Base-by-base conservation (phyloP, 768 basidiomycete species). In the Favolaschia claudopus region DNA sequence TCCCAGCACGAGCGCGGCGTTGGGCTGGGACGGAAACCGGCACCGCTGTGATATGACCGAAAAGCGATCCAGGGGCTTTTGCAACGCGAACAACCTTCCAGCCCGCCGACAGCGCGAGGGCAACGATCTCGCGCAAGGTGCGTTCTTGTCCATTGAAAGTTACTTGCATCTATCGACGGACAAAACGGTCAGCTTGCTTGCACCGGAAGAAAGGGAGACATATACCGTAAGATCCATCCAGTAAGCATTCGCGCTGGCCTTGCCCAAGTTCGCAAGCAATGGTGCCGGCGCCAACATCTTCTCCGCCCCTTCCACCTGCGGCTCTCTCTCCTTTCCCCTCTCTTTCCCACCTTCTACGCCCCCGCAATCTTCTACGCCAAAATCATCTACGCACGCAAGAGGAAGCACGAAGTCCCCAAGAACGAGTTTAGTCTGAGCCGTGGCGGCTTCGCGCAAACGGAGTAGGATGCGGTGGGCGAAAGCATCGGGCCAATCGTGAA, bases 401-500 rank as follows among this genome's bases (percentile, higher is more conserved):
- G 90, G 89, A 4, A 89, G 76, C 24, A 92, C 78, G 58, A 87
- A 88, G 63, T 93, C 91, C 0, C 85, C 89, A 37, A 93, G 81
- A 31, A 93, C 74, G 3, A 93, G 76, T 55, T 77, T 83, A 24
- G 91, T 92, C 3, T 77, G 71, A 0, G 81, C 80, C 5, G 76
- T 72, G 4, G 83, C 81, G 8, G 82, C 81, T 49, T 79, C 77
- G 24, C 82, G 73, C 31, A 83, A 71, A 1, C 73, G 72, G 17
- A 80, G 65, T 6, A 84, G 74, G 37, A 85, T 82, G 46, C 70
- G 68, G 29, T 78, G 75, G 20, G 84, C 85, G 62, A 75, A 81
- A 1, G 75, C 76, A 61, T 92, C 88, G 1, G 89, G 86, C 91
- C 91, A 92, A 66, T 93, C 91, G 64, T 93, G 91, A 31, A 90